phyloP scores from a whole-genome alignment of 495 filamentous ascomycete genomes.

The Venustampulla echinocandica region DNA sequence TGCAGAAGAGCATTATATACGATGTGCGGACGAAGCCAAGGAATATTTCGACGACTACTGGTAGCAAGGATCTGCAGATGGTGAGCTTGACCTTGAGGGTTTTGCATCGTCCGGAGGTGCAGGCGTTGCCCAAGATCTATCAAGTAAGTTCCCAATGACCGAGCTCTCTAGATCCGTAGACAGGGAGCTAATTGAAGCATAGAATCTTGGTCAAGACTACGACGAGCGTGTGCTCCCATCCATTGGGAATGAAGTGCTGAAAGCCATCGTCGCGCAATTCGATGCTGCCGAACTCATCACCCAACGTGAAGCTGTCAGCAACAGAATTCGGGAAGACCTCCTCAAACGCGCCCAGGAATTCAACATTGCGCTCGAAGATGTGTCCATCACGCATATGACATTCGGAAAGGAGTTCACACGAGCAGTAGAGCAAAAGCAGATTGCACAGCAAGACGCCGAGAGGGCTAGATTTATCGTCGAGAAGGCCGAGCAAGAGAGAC shows the following conservation, averaged over 20 bases:
- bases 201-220: constrained; percentile 88
- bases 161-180: neutral
- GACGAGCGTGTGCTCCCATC: constrained; percentile 98
- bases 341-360: constrained; percentile 94
- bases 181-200: constrained; percentile 5
- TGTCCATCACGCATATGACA: constrained; percentile 99
- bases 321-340: constrained; percentile 91
- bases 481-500: constrained; percentile 96
- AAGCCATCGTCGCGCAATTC: constrained; percentile 97
- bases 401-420: constrained; percentile 98
- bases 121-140: constrained; percentile 91
- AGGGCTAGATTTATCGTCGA: constrained; percentile 96
- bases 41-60: constrained; percentile 96
- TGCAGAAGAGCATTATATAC: constrained; percentile 91
- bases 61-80: constrained; percentile 99
- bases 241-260: constrained; percentile 99
- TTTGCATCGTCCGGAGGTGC: constrained; percentile 89
- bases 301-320: constrained; percentile 89
- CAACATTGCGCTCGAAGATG: constrained; percentile 98
- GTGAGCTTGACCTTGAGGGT: constrained; percentile 96
- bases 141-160: constrained; percentile 54
- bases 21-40: constrained; percentile 96
- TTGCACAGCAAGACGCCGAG: constrained; percentile 98
- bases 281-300: constrained; percentile 99
- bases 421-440: constrained; percentile 99